A percentile compares a stretch with the other conserved stretches of the same genome.
Evolutionary conservation across 1,284 basidiomycete species (phyloP).

Genomic region (Ustilago bromivora): DNA sequence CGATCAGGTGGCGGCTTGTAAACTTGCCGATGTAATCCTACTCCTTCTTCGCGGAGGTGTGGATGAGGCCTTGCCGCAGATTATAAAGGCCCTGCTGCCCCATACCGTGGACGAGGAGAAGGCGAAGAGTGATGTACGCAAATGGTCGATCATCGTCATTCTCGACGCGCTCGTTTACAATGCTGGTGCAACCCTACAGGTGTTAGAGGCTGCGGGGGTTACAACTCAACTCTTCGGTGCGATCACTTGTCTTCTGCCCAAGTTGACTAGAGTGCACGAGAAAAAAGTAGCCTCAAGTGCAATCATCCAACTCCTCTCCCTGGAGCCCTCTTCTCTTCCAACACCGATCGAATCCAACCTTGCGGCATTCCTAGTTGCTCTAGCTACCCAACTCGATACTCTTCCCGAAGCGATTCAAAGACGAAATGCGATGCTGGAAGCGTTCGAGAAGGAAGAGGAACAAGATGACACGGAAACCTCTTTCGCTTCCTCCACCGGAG

Average conservation of each 20-base stretch:
- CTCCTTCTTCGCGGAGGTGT: conserved; percentile 81
- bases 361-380: conserved; percentile 53
- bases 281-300: conserved; percentile 85
- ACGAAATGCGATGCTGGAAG: conserved; percentile 60
- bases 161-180: conserved; percentile 89
- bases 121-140: conserved; percentile 77
- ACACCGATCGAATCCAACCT: conserved; percentile 50
- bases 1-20: conserved; percentile 83
- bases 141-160: conserved; percentile 84
- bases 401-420: conserved; percentile 62
- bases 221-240: conserved; percentile 85
- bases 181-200: conserved; percentile 78
- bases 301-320: conserved; percentile 70
- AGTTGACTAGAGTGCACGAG: conserved; percentile 87
- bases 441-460: conserved; percentile 62
- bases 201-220: conserved; percentile 78
- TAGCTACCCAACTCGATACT: conserved; percentile 55
- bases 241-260: conserved; percentile 73
- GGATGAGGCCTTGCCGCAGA: conserved; percentile 69
- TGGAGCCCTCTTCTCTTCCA: conserved; percentile 53
- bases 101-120: conserved; percentile 64
- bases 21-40: conserved; percentile 84
- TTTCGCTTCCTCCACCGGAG: conserved; percentile 29
- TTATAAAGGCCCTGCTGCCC: conserved; percentile 56
- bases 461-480: conserved; percentile 53